Conservation (phyloP, 805 yeast genomes). For the Scheffersomyces amazonensis region DNA sequence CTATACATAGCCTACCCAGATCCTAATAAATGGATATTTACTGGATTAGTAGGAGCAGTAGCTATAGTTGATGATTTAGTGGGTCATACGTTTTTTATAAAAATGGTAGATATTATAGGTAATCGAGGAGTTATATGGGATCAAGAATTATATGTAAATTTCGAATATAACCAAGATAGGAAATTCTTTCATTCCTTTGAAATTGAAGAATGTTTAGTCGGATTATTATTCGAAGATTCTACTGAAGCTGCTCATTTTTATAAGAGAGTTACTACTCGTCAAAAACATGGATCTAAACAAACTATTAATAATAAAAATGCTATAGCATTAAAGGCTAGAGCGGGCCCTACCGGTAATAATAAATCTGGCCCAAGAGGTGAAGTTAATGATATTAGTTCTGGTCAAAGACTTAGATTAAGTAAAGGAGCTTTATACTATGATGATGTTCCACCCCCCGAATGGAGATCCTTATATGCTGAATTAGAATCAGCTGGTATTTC, state of each 20-base stretch:
- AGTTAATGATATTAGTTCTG: conserved; percentile 41
- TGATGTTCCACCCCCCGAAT: conserved; percentile 78
- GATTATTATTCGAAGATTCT: conserved; percentile 85
- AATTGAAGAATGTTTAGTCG: conserved; percentile 83
- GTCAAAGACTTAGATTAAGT: conserved; percentile 54
- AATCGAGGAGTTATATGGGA: conserved; percentile 93
- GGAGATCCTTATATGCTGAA: conserved; percentile 73
- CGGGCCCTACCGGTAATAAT: conserved; percentile 15
- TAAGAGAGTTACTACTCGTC: conserved; percentile 71
- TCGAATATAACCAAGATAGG: conserved; percentile 89
- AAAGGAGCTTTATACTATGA: conserved; percentile 70
- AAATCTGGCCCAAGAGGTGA: conserved; percentile 68
- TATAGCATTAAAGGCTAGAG: conserved; percentile 62
- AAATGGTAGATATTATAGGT: conserved; percentile 81
- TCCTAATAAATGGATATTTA: conserved; percentile 75
- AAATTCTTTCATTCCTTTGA: conserved; percentile 95
- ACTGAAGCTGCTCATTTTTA: conserved; percentile 82
- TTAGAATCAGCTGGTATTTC: conserved; percentile 75
- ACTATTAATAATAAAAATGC: conserved; percentile 88
- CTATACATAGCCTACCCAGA: conserved; percentile 89
- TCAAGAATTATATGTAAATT: conserved; percentile 87
- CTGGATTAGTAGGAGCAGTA: conserved; percentile 87
- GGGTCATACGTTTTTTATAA: conserved; percentile 90
- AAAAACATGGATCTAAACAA: conserved; percentile 82
- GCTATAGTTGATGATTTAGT: conserved; percentile 87